Conservation (phyloP, 306 rosid genomes). For the Boehmeria nivea region DNA sequence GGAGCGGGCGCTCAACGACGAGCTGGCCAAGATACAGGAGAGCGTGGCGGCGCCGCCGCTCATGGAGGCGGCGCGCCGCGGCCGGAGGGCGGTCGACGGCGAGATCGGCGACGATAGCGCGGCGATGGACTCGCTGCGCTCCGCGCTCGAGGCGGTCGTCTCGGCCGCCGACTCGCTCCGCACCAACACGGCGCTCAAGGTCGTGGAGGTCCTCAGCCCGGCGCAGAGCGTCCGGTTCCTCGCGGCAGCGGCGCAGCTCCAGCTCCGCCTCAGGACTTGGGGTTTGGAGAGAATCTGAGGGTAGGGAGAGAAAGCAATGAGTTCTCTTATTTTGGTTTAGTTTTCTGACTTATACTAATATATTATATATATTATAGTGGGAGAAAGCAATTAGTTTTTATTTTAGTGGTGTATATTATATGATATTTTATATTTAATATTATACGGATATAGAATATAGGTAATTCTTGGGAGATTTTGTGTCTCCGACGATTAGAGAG, state of each 20-base stretch:
- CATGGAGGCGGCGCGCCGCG: constrained; percentile 23
- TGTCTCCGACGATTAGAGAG: too few species aligned
- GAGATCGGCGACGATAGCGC: constrained; percentile 5
- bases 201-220: constrained; percentile 43
- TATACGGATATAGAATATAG: too few species aligned
- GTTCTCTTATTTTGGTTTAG: not conserved
- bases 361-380: too few species aligned
- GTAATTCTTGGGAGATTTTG: too few species aligned
- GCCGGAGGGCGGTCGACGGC: constrained; percentile 11
- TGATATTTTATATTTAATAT: too few species aligned
- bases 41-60: constrained; percentile 62
- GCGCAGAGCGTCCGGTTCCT: constrained; percentile 45
- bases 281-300: constrained; percentile 11
- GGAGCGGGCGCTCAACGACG: constrained; percentile 55
- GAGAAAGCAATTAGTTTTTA: too few species aligned
- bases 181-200: constrained; percentile 39
- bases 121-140: constrained; percentile 21
- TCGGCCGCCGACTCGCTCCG: constrained; percentile 53
- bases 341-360: too few species aligned
- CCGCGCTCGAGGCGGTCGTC: constrained; percentile 37
- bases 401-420: too few species aligned
- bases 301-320: not conserved
- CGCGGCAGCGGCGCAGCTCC: constrained; percentile 53
- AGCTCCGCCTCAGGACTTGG: constrained; percentile 34
- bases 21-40: constrained; percentile 66